These are phyloP conservation scores for Nicotiana knightiana DNA, from an alignment of 257 asterid genomes.

Conservation along the genomic window DNA sequence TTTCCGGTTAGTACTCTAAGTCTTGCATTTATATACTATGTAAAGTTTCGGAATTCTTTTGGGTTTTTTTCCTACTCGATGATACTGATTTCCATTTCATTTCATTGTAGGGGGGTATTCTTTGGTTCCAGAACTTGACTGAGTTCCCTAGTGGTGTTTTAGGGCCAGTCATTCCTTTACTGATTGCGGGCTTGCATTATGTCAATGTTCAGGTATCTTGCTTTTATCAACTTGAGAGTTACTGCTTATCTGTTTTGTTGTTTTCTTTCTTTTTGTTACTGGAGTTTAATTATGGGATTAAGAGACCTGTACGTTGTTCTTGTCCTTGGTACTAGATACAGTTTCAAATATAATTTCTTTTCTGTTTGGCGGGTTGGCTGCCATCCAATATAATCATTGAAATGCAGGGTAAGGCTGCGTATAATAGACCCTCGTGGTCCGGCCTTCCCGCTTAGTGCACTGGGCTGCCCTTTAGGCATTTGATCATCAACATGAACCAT, in stretches of 20 bases:
- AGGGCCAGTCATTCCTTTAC: slow-evolving; percentile 75
- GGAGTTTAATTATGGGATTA: not conserved
- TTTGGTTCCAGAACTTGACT: slow-evolving; percentile 89
- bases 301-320: not conserved
- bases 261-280: not conserved
- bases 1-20: not conserved
- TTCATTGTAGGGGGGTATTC: slow-evolving; percentile 57
- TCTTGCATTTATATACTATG: not conserved
- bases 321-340: not conserved
- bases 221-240: slow-evolving; percentile 7
- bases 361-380: not conserved
- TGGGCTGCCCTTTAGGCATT: not conserved
- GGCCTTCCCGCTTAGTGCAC: no score
- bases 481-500: not conserved
- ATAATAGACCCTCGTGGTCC: no score
- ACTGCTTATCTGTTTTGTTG: not conserved
- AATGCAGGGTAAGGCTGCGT: no score
- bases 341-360: not conserved
- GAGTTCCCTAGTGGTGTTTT: slow-evolving; percentile 62
- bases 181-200: slow-evolving; percentile 70
- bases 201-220: slow-evolving; percentile 58
- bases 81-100: not conserved
- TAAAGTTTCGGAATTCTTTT: not conserved
- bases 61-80: not conserved
- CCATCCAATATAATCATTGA: not conserved